Base-by-base conservation (phyloP, 768 basidiomycete species). In the Hygrocybe punicea region DNA sequence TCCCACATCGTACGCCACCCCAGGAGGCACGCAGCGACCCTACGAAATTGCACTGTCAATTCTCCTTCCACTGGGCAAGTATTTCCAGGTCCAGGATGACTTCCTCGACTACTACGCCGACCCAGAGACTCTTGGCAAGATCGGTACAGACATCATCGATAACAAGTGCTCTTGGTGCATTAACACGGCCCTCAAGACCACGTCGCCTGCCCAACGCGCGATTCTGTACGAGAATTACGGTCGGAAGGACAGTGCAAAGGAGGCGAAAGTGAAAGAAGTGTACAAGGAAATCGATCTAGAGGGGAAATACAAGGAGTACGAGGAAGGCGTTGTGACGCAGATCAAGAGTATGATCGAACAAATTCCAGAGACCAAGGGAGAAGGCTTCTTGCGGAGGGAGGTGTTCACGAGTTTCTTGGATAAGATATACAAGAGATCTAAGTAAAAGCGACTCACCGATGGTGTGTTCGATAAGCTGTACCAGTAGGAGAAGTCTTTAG, bases 131-230 rank as follows among this genome's bases (percentile, higher is more conserved):
- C 89, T 98, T 51, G 96, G 96, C 47, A 98, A 99, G 76, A 85
- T 99, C 58, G 97, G 96, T 19, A 98, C 96, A 14, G 97, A 98
- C 71, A 99, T 99, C 66, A 71, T 98, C 57, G 96, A 99, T 74
- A 98, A 98, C 84, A 99, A 99, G 76, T 98, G 96, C 73, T 89
- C 89, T 16, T 99, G 96, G 97, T 87, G 87, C 63, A 80, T 98
- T 71, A 98, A 97, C 74, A 85, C 84, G 19, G 97, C 93, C 25
- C 78, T 98, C 57, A 70, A 73, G 16, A 69, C 77, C 40, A 84
- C 80, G 2, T 77, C 73, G 4, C 74, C 82, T 0, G 79, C 66
- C n/a, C 86, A 88, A 69, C 80, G 82, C 35, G 69, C 69, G 24
- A 68, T 84, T 23, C 76, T 87, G n/a, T 84, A 79, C 56, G 79